Percentiles rank a stretch among this genome's conserved stretches.
phyloP scores from a whole-genome alignment of 208 protist species.

The Crithidia sp. region DNA sequence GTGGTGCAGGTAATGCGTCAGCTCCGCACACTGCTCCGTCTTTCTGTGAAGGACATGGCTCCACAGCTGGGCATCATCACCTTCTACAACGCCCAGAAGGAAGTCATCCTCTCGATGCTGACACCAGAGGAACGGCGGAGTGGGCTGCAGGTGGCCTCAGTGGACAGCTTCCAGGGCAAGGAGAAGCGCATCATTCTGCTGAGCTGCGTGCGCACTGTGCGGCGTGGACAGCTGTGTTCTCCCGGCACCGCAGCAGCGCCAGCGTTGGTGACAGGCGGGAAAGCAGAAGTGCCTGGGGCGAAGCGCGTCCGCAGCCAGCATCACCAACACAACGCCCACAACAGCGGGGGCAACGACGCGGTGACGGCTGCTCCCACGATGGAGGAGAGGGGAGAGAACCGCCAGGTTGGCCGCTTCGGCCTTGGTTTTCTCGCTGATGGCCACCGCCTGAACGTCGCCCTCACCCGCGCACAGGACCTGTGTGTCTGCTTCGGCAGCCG shows the following conservation, averaged over 20 bases:
- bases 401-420: constrained; percentile 22
- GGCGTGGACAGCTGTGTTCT: constrained; percentile 23
- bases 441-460: constrained; percentile 92
- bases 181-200: constrained; percentile 94
- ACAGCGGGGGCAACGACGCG: constrained; percentile 8
- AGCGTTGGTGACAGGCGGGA: constrained; percentile 18
- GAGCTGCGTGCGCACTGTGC: constrained; percentile 84
- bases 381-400: constrained; percentile 27
- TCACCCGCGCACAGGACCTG: constrained; percentile 91
- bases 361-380: background rate
- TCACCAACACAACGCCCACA: constrained; percentile 8
- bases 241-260: constrained; percentile 19
- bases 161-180: constrained; percentile 95
- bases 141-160: constrained; percentile 84
- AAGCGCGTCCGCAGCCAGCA: background rate
- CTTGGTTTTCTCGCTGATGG: constrained; percentile 92
- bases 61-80: constrained; percentile 77
- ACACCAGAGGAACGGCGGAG: constrained; percentile 55
- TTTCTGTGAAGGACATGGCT: constrained; percentile 62
- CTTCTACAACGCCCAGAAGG: constrained; percentile 81
- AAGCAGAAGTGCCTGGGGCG: constrained; percentile 49
- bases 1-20: constrained; percentile 76
- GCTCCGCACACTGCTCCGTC: constrained; percentile 52
- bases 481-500: constrained; percentile 80
- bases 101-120: constrained; percentile 49